Conservation (phyloP, 768 basidiomycete species). For the Candolleomyces eurysporus region DNA sequence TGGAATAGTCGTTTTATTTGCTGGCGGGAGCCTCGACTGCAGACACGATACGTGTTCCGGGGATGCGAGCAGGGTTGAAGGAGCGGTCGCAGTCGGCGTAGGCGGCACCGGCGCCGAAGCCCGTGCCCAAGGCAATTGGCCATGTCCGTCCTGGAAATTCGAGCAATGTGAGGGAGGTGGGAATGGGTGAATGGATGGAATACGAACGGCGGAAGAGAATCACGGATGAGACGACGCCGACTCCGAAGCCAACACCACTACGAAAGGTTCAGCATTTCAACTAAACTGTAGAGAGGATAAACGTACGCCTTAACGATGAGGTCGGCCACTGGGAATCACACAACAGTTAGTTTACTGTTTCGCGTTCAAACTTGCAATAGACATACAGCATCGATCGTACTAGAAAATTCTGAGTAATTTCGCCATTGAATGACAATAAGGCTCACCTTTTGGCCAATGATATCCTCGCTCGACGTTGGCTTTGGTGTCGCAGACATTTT, state of each 20-base stretch:
- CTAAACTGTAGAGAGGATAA: background rate
- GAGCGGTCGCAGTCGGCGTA: constrained; percentile 92
- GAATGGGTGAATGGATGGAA: constrained; percentile 2
- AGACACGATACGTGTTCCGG: constrained; percentile 75
- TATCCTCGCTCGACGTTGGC: constrained; percentile 83
- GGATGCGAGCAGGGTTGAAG: constrained; percentile 88
- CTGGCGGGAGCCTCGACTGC: constrained; percentile 27
- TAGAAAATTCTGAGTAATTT: constrained; percentile 28
- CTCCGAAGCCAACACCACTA: constrained; percentile 87
- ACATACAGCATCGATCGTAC: constrained; percentile 88
- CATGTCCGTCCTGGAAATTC: constrained; percentile 75
- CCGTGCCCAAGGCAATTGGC: constrained; percentile 84
- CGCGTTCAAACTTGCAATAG: constrained; percentile 8
- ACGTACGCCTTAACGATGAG: constrained; percentile 80
- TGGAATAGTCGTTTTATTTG: constrained; percentile 14
- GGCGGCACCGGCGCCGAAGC: constrained; percentile 84
- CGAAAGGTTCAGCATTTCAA: constrained; percentile 5
- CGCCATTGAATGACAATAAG: background rate
- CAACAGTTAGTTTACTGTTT: constrained; percentile 10
- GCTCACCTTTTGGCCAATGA: constrained; percentile 85
- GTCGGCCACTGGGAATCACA: constrained; percentile 25
- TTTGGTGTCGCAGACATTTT: constrained; percentile 55
- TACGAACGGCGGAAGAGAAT: constrained; percentile 87
- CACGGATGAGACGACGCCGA: constrained; percentile 85
- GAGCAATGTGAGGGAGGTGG: background rate